Evolutionary conservation across 2,329 filamentous ascomycete species (phyloP).

Genomic region (Cladosporium austrohemisphaericum): DNA sequence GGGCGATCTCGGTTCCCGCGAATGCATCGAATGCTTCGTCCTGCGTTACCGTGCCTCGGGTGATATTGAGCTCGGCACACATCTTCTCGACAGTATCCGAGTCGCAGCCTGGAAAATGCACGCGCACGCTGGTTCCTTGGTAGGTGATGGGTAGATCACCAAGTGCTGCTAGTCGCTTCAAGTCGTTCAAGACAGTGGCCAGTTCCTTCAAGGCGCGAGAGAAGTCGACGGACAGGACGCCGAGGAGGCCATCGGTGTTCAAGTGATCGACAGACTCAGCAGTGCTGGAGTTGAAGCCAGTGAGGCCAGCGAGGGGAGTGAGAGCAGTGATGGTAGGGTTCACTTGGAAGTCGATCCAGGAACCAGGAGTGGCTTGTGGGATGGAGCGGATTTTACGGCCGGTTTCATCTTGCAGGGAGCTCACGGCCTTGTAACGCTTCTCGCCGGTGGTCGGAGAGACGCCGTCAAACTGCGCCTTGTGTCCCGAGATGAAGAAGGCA

Average conservation of each 20-base stretch:
- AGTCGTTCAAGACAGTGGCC: constrained; percentile 71
- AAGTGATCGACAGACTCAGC: constrained; percentile 56
- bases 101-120: constrained; percentile 90
- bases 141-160: constrained; percentile 82
- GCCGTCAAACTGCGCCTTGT: constrained; percentile 84
- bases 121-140: constrained; percentile 65
- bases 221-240: constrained; percentile 83
- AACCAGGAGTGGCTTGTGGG: constrained; percentile 61
- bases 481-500: constrained; percentile 86
- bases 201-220: constrained; percentile 81
- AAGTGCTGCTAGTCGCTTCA: constrained; percentile 70
- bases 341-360: constrained; percentile 83
- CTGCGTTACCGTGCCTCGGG: constrained; percentile 72
- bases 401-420: constrained; percentile 68
- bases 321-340: constrained; percentile 88
- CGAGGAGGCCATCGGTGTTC: constrained; percentile 78
- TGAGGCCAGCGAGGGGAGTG: constrained; percentile 62
- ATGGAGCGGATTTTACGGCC: constrained; percentile 62
- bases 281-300: constrained; percentile 45
- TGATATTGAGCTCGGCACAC: constrained; percentile 82
- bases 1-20: constrained; percentile 66
- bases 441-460: constrained; percentile 64
- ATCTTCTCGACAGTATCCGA: constrained; percentile 74
- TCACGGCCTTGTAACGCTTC: constrained; percentile 75
- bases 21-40: constrained; percentile 70